Percentiles rank a stretch among this genome's conserved stretches.
Evolutionary conservation across 1,284 basidiomycete species (phyloP).

Genomic region (Fomitopsis palustris): DNA sequence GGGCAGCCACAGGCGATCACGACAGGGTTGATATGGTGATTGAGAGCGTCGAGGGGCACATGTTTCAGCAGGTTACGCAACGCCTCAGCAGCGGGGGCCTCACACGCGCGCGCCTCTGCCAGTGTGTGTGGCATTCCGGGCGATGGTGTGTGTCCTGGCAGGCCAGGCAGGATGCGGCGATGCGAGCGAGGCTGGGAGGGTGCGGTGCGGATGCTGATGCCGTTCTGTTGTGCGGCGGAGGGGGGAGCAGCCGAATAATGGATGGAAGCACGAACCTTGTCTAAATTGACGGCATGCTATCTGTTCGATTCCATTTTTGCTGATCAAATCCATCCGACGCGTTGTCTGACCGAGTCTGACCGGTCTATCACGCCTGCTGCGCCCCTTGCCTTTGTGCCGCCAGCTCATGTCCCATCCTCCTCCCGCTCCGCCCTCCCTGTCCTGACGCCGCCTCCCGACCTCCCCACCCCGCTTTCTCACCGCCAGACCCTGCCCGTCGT

Average conservation of each 20-base stretch:
- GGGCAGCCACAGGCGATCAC: neutral
- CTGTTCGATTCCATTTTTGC: conserved; percentile 13
- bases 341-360: conserved; percentile 4
- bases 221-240: neutral
- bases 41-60: neutral
- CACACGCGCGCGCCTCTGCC: neutral
- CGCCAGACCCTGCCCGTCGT: too few relatives aligned
- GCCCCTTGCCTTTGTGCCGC: conserved; percentile 3
- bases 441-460: conserved; percentile 2
- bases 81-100: neutral
- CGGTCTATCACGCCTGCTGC: conserved; percentile 2
- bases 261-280: conserved; percentile 9
- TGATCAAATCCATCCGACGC: conserved; percentile 11
- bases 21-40: conserved; percentile 2
- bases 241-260: conserved; percentile 8
- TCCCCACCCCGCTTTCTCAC: too few relatives aligned
- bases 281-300: conserved; percentile 16
- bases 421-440: conserved; percentile 1
- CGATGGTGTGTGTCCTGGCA: neutral
- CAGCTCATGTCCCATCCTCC: conserved; percentile 4
- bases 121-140: neutral
- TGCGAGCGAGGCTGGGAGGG: neutral
- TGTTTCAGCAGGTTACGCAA: conserved; percentile 1
- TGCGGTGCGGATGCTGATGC: neutral
- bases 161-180: neutral